Percentiles rank a stretch among this genome's conserved stretches.
These are phyloP conservation scores for Salpingoeca rosetta DNA, from an alignment of 78 protist species.

Conservation along the genomic window DNA sequence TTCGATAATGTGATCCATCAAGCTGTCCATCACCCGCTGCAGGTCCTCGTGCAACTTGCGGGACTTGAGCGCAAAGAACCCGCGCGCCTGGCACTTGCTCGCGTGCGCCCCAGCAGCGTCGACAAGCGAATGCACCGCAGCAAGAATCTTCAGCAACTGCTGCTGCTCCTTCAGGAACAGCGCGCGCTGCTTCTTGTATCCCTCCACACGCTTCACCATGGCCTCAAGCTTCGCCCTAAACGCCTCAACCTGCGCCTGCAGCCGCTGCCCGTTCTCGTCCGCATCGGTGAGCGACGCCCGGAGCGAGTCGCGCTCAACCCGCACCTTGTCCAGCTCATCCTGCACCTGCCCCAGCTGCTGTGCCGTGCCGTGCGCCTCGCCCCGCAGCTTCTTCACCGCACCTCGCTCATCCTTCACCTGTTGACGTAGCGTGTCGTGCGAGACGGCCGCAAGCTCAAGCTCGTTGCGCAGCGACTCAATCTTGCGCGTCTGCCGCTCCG, in stretches of 20 bases:
- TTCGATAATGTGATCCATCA: neutral
- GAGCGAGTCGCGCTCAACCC: no score
- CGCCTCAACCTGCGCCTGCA: no score
- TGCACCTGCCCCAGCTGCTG: no score
- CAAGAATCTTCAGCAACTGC: neutral
- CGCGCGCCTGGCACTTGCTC: neutral
- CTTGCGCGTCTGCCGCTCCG: neutral
- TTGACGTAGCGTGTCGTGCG: neutral
- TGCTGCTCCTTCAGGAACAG: no score
- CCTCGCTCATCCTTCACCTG: neutral
- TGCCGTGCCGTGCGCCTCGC: no score
- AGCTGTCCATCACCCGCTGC: neutral
- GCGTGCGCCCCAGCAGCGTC: neutral
- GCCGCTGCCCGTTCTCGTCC: no score
- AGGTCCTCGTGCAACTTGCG: neutral
- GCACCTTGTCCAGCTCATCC: no score
- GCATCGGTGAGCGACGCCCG: no score
- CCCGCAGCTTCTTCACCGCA: no score
- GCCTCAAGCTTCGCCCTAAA: no score
- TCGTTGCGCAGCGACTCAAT: neutral
- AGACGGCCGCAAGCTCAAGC: neutral
- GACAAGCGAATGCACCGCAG: neutral
- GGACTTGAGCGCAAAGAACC: neutral
- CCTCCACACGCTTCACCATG: no score
- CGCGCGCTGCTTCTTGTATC: no score